Evolutionary conservation across 257 asterid genomes (phyloP), one percentile per base, ranked within the genome.

Genomic region (Penstemon barbatus): DNA sequence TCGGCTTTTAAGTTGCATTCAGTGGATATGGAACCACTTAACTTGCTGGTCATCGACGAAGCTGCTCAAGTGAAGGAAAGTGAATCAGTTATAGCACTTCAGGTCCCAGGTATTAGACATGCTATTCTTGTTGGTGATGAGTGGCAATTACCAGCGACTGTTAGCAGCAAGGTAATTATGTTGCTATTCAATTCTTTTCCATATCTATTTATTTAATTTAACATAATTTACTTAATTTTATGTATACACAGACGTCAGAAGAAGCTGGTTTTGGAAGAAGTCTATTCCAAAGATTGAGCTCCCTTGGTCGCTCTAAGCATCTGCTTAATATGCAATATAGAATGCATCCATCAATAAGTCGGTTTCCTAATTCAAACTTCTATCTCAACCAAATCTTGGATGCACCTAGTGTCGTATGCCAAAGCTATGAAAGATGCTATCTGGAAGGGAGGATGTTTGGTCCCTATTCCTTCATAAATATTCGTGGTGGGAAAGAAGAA

Each of bases 31-130:
- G 79, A 76, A 36, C 86, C 86, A 8, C 68, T 87, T 9, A 64
- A 71, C 0, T 58, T 84, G 50, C 48, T 87, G 77, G 82, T 87
- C 57, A 75, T 84, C 25, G 94, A 87, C 52, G 94, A 84, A 72
- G 90, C 94, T 63, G 84, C 94, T 10, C 88, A 87, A 64, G 76
- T 84, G 0, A 84, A 81, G 72, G 94, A 87, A 61, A 72, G 88
- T 46, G 90, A 87, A 70, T 70, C 94, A 5, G 13, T 61, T 8
- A 80, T 86, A 57, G 81, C 89, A 38, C 89, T 86, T 65, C 89
- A 83, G 65, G 62, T 86, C 44, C 76, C 65, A n/a, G 60, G 68
- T 8, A 69, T 86, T 53, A 78, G 57, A 57, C 84, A 76, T 59
- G 83, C 79, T 46, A 59, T 86, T 69, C 82, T 86, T 19, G 85